Evolutionary conservation across 2,329 filamentous ascomycete genomes (phyloP).

Genomic region (Pseudogymnoascus sp.): DNA sequence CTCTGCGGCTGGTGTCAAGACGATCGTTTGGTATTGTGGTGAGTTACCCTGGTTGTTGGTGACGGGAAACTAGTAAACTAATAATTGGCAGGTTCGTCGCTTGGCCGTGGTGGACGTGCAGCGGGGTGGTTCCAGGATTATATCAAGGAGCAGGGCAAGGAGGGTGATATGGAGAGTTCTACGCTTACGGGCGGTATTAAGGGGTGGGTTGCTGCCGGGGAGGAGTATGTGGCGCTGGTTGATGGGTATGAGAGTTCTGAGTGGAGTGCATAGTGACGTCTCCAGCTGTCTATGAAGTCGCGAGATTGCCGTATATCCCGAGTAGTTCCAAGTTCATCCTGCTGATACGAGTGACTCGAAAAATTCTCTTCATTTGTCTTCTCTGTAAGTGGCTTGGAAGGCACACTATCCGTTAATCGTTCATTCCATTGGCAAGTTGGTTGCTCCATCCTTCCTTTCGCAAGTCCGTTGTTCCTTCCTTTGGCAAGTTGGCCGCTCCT

Average conservation of each 20-base stretch:
- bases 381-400: no score
- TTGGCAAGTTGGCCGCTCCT: no score
- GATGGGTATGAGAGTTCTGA: constrained; percentile 26
- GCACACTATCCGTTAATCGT: no score
- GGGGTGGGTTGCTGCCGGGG: constrained; percentile 30
- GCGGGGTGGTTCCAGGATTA: constrained; percentile 34
- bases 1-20: constrained; percentile 20
- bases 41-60: not conserved
- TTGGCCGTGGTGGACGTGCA: constrained; percentile 30
- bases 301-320: not conserved
- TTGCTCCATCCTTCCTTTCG: no score
- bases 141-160: constrained; percentile 22
- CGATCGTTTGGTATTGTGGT: constrained; percentile 28
- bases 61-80: not conserved
- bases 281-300: not conserved
- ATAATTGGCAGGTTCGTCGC: constrained; percentile 29
- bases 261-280: constrained; percentile 9
- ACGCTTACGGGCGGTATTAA: constrained; percentile 30
- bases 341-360: no score
- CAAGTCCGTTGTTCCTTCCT: no score
- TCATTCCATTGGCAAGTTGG: no score
- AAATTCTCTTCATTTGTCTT: no score
- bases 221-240: constrained; percentile 28
- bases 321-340: no score
- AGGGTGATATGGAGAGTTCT: constrained; percentile 27